These are phyloP conservation scores for Vigna trinervia DNA, from an alignment of 306 rosid genomes.

Conservation along the genomic window DNA sequence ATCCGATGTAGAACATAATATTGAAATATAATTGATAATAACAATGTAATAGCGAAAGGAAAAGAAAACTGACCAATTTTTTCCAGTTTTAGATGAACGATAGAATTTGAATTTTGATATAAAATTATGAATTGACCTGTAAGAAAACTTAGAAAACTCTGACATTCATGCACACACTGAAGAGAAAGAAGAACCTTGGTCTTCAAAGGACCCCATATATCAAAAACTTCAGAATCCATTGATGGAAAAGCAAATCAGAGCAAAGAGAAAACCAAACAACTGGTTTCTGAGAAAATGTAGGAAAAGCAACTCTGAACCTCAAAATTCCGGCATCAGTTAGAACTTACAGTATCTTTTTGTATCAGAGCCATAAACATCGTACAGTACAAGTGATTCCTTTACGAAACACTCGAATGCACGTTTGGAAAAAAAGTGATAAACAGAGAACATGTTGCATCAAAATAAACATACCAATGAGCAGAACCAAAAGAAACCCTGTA, in stretches of 20 bases:
- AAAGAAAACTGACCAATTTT: conserved; percentile 22
- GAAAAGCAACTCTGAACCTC: conserved; percentile 20
- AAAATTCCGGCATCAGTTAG: conserved; percentile 3
- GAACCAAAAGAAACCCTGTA: conserved; percentile 31
- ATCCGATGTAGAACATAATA: not conserved
- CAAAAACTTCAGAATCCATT: conserved; percentile 22
- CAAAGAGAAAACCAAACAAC: conserved; percentile 23
- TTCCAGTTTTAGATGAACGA: not conserved
- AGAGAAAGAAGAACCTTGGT: conserved; percentile 9
- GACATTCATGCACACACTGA: conserved; percentile 23
- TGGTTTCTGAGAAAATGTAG: conserved; percentile 28
- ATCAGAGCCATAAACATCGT: not conserved
- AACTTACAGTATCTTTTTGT: not conserved
- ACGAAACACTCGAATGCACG: conserved; percentile 34
- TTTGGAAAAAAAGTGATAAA: not conserved
- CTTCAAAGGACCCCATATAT: conserved; percentile 8
- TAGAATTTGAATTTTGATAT: conserved; percentile 19
- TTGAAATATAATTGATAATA: not conserved
- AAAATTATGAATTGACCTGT: not conserved
- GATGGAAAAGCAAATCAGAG: conserved; percentile 11
- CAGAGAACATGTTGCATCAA: conserved; percentile 14
- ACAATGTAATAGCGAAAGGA: not conserved
- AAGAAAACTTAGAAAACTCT: conserved; percentile 18
- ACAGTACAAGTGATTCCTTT: conserved; percentile 1
- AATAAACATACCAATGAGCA: conserved; percentile 21